A percentile compares a stretch with the other conserved stretches of the same genome.
phyloP scores from a whole-genome alignment of 768 basidiomycete species.

The Podaxis sp. region DNA sequence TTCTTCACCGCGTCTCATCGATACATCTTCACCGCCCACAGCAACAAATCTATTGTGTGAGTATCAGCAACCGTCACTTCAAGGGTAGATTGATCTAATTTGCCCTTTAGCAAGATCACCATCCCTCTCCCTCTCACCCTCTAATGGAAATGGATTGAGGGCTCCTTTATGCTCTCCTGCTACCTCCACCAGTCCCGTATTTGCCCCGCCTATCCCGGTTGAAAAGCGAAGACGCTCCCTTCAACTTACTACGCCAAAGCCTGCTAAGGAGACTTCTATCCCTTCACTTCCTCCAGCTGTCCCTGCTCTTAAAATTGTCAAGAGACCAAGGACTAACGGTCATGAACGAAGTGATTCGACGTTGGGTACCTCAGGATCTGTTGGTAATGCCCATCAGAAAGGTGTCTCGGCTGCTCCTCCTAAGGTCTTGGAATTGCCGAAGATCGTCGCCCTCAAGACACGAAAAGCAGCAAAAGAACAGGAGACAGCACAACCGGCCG shows the following conservation, averaged over 20 bases:
- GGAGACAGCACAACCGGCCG: not conserved
- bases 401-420: not conserved
- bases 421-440: not conserved
- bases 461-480: not conserved
- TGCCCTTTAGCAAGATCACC: not conserved
- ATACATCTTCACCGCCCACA: not conserved
- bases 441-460: not conserved
- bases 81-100: not conserved
- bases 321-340: slow-evolving; percentile 22
- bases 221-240: not conserved
- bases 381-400: not conserved
- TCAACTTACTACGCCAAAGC: slow-evolving; percentile 4
- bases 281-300: slow-evolving; percentile 30
- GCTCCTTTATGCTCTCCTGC: not conserved
- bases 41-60: not conserved
- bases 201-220: not conserved
- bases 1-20: slow-evolving; percentile 10
- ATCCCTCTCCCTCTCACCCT: not conserved
- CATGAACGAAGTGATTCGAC: slow-evolving; percentile 8
- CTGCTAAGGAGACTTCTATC: not conserved
- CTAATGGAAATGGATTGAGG: not conserved
- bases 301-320: slow-evolving; percentile 46
- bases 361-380: not conserved
- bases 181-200: not conserved
- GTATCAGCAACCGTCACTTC: not conserved